A percentile compares a stretch with the other conserved stretches of the same genome.
Evolutionary conservation across 805 yeast species (phyloP).

Genomic region (Starmera pachycereana): DNA sequence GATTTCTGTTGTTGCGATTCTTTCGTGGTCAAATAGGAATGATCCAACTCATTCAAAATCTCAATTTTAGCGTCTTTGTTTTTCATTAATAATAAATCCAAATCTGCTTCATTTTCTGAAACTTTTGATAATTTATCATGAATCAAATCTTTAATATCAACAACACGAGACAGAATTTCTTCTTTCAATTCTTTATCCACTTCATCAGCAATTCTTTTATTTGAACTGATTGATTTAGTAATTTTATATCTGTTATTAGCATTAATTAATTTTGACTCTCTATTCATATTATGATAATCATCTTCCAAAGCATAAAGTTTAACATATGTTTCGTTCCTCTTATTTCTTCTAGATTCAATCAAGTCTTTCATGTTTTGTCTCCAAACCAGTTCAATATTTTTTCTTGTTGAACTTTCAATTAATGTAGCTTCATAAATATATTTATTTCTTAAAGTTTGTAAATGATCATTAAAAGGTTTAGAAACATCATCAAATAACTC

Average conservation of each 20-base stretch:
- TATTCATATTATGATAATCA: conserved; percentile 10
- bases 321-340: conserved; percentile 1
- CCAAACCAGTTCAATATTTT: conserved; percentile 14
- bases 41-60: conserved; percentile 11
- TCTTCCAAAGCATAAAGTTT: conserved; percentile 3
- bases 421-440: conserved; percentile 11
- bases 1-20: no score
- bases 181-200: conserved; percentile 7
- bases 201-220: conserved; percentile 12
- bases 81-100: conserved; percentile 9
- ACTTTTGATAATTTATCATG: conserved; percentile 1
- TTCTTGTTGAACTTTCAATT: conserved; percentile 9
- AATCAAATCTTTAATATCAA: background rate
- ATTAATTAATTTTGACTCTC: conserved; percentile 2
- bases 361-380: conserved; percentile 11
- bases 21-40: conserved; percentile 7
- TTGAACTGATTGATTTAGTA: conserved; percentile 1
- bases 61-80: conserved; percentile 5
- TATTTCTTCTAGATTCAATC: conserved; percentile 5
- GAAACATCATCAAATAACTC: conserved; percentile 12
- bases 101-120: conserved; percentile 8
- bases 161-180: background rate
- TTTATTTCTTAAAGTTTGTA: conserved; percentile 8
- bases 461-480: conserved; percentile 6
- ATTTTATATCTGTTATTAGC: conserved; percentile 9